Evolutionary conservation across 2,329 filamentous ascomycete genomes (phyloP), one percentile per base, ranked within the genome.

Genomic region (Epichloe amarillans): DNA sequence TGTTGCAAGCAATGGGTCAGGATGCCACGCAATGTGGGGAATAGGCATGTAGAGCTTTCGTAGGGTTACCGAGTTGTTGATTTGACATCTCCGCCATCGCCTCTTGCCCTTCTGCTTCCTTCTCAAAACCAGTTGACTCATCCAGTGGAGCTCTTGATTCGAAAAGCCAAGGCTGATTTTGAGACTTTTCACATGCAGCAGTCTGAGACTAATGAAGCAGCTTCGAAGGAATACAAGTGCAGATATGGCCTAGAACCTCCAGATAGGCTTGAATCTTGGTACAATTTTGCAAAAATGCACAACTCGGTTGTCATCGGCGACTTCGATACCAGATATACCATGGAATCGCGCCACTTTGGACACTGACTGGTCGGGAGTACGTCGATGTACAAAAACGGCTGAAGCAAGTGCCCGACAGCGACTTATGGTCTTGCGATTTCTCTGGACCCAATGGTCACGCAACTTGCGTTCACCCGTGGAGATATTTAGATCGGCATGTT

Each of bases 221-320:
- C 71, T 0, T 47, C 57, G 0, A 48, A 46, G 0, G 71, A 75
- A 53, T 78, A 77, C 49, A 61, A 54, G 8, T 64, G 65, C 2
- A 64, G 72, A 19, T 75, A 77, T 50, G 54, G 53, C 0, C 56
- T 66, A 1, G 62, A 69, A 1, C 74, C 73, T 0, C 75, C 74
- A 0, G 60, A 62, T 0, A 74, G 75, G 0, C 77, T 77, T 33
- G 59, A 69, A 1, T 59, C 54, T 3, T 77, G 74, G 75, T 72
- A 66, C 21, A 55, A 64, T 1, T 75, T 66, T 46, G 72, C 73
- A 0, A 47, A 56, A 2, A 54, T 55, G 0, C 59, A 71, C 1
- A 35, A 67, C 2, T 74, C 72, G 0, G 63, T 63, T 0, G 64
- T 76, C n/a, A 74, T 77, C 35, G 73, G 77, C 51, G 69, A 76